A percentile compares a stretch with the other conserved stretches of the same genome.
Conservation (phyloP, 2,329 filamentous ascomycete species). For the Ambrosiella xylebori region DNA sequence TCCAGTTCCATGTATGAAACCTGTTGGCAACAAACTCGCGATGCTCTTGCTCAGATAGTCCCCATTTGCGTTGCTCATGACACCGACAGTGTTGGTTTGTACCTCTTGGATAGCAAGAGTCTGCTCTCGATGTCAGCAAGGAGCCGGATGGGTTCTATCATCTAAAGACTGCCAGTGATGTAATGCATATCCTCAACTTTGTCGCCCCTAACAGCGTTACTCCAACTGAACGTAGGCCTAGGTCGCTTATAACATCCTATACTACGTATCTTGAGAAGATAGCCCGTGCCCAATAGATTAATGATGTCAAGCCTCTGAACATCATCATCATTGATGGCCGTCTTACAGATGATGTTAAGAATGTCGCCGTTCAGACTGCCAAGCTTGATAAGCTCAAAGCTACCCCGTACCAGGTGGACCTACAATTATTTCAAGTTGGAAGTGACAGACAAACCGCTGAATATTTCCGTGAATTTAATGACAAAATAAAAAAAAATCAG, state of each 20-base stretch:
- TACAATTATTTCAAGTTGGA: constrained; percentile 95
- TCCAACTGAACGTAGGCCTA: constrained; percentile 55
- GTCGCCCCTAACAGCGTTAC: constrained; percentile 52
- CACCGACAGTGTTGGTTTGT: constrained; percentile 71
- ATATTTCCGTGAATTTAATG: constrained; percentile 58
- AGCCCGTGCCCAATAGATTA: constrained; percentile 16
- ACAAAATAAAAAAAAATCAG: constrained; percentile 36
- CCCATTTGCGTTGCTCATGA: constrained; percentile 71
- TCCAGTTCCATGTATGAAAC: constrained; percentile 66
- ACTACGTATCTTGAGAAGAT: constrained; percentile 27
- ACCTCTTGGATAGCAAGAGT: constrained; percentile 59
- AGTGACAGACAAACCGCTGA: constrained; percentile 45
- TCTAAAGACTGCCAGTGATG: constrained; percentile 37
- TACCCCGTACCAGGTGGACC: constrained; percentile 64
- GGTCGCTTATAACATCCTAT: constrained; percentile 58
- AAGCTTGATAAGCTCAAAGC: constrained; percentile 53
- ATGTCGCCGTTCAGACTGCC: constrained; percentile 48
- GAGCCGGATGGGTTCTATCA: constrained; percentile 42
- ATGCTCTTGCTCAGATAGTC: constrained; percentile 55
- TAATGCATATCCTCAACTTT: constrained; percentile 52
- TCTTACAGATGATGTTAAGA: constrained; percentile 63
- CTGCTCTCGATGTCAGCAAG: constrained; percentile 15
- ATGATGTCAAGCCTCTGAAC: constrained; percentile 58
- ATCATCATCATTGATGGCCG: constrained; percentile 86
- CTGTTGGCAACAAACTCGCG: constrained; percentile 59